Percentiles rank a stretch among this genome's conserved stretches.
These are phyloP conservation scores for Suillus sp. DNA, from an alignment of 768 basidiomycete genomes.

Conservation along the genomic window DNA sequence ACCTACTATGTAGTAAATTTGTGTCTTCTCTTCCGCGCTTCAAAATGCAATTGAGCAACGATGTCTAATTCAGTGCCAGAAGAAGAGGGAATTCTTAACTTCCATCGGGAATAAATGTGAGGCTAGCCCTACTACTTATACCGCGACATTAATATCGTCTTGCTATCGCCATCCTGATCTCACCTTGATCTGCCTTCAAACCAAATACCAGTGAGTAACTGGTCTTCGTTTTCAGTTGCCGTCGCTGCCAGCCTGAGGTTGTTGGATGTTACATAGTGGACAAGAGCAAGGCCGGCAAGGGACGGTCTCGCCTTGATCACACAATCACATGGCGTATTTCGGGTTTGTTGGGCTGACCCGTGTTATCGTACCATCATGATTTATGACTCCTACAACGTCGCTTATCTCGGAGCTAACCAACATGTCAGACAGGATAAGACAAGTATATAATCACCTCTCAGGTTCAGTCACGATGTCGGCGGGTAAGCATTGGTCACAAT, in stretches of 20 bases:
- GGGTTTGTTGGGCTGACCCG: background rate
- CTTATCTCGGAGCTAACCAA: constrained; percentile 15
- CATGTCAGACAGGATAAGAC: constrained; percentile 63
- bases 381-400: background rate
- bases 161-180: background rate
- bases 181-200: background rate
- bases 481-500: constrained; percentile 42
- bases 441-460: constrained; percentile 57
- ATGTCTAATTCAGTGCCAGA: background rate
- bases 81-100: background rate
- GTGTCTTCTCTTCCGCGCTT: no score
- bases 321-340: constrained; percentile 4
- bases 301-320: background rate
- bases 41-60: background rate
- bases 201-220: background rate
- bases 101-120: background rate
- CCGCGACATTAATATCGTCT: background rate
- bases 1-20: background rate
- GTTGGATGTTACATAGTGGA: background rate
- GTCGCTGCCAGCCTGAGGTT: background rate
- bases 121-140: background rate
- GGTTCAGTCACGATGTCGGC: constrained; percentile 47
- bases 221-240: background rate
- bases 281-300: background rate
- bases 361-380: background rate